Percentiles rank a stretch among this genome's conserved stretches.
phyloP scores from a whole-genome alignment of 805 yeast genomes.

The Kluyveromyces wickerhamii region DNA sequence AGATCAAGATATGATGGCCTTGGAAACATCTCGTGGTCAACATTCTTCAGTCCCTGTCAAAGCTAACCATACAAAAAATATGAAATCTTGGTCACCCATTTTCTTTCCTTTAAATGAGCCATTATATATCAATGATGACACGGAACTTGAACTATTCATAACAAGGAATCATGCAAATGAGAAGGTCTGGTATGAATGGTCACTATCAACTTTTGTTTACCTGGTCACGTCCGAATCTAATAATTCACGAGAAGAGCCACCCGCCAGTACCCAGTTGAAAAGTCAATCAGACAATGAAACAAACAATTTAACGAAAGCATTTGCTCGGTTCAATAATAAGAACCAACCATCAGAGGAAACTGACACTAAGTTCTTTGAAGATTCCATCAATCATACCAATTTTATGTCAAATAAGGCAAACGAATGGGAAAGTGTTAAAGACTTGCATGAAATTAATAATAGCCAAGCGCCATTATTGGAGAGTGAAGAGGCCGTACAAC shows the following conservation, averaged over 20 bases:
- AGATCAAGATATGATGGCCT: constrained; percentile 12
- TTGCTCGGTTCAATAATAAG: not conserved
- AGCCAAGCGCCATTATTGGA: constrained; percentile 7
- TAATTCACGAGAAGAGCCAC: constrained; percentile 13
- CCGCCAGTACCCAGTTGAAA: not conserved
- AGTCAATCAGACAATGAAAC: not conserved
- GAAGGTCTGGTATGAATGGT: constrained; percentile 65
- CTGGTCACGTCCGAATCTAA: constrained; percentile 17
- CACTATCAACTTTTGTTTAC: constrained; percentile 43
- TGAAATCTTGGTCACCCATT: constrained; percentile 63
- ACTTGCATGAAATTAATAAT: constrained; percentile 20
- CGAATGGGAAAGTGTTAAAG: constrained; percentile 28
- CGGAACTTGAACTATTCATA: constrained; percentile 45
- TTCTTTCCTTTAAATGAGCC: constrained; percentile 56
- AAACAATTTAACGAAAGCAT: not conserved
- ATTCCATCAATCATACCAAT: constrained; percentile 9
- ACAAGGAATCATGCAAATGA: constrained; percentile 35
- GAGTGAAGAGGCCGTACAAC: constrained; percentile 7
- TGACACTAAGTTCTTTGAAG: constrained; percentile 7
- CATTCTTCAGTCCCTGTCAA: not conserved
- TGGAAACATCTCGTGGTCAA: not conserved
- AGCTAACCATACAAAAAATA: constrained; percentile 32
- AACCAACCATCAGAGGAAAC: not conserved
- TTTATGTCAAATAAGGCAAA: constrained; percentile 14
- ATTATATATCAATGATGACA: constrained; percentile 42